These are phyloP conservation scores for Aspergillus ochraceoroseus DNA, from an alignment of 2,329 filamentous ascomycete species.

Conservation along the genomic window DNA sequence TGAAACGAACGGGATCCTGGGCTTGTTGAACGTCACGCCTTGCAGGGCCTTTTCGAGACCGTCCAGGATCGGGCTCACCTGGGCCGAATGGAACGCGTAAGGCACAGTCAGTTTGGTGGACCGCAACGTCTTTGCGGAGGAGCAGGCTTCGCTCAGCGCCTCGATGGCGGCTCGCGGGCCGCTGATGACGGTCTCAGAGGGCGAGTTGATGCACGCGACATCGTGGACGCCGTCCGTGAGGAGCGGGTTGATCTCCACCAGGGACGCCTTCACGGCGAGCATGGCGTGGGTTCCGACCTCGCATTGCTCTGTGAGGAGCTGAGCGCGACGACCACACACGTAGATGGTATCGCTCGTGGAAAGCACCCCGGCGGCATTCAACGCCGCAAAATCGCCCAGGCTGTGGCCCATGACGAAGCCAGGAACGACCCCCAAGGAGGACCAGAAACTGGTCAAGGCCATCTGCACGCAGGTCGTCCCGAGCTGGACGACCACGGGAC, in stretches of 20 bases:
- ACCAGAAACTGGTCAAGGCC: conserved; percentile 38
- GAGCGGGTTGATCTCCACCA: conserved; percentile 49
- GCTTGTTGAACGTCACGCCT: conserved; percentile 38
- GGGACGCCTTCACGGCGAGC: conserved; percentile 42
- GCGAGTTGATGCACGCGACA: conserved; percentile 43
- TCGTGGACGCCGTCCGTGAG: conserved; percentile 44
- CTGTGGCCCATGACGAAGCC: conserved; percentile 43
- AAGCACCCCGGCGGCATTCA: conserved; percentile 36
- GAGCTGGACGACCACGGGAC: conserved; percentile 32
- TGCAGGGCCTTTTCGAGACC: conserved; percentile 38
- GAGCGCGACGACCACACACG: conserved; percentile 42
- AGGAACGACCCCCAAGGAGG: conserved; percentile 36
- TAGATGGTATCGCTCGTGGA: conserved; percentile 48
- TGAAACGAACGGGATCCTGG: conserved; percentile 44
- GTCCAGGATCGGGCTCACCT: conserved; percentile 45
- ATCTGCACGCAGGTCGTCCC: conserved; percentile 40
- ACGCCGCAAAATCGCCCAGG: conserved; percentile 40
- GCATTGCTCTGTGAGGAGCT: conserved; percentile 40
- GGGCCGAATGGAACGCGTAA: conserved; percentile 47
- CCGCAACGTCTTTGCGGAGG: conserved; percentile 37
- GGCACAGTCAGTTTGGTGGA: conserved; percentile 43
- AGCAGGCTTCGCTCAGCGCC: conserved; percentile 32
- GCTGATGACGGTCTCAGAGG: conserved; percentile 43
- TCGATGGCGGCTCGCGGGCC: conserved; percentile 38
- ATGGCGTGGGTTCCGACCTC: conserved; percentile 43